Base-by-base conservation (phyloP, 2,329 filamentous ascomycete genomes). In the Fusarium brachygibbosum region DNA sequence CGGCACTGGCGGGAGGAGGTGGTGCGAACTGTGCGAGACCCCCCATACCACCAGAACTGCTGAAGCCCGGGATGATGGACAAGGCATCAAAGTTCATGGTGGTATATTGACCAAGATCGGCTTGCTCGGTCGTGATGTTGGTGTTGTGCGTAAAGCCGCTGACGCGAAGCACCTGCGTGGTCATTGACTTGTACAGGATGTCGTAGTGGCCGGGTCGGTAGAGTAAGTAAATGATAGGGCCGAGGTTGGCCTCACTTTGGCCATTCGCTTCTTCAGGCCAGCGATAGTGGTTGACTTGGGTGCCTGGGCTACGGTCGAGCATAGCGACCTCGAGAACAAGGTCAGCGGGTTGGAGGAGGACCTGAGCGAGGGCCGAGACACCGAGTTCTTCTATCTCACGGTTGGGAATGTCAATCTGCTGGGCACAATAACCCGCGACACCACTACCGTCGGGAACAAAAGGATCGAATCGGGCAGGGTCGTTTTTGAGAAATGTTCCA, bases 351-450 rank as follows among this genome's bases (percentile, higher is more conserved):
- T 93, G 91, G 67, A 98, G 87, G 5, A 98, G 85, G 28, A 93
- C 87, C 68, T 95, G 90, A 66, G 91, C 88, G 50, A 98, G 83
- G 4, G 93, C 88, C 63, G 88, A 88, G 66, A 98, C 85, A 42
- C 93, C 93, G n/a, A 97, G 83, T 74, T 98, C 90, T 72, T 99
- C 96, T 67, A 98, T 97, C 81, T 98, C 95, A 51, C 90, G 88
- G 71, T 90, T 87, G 17, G 90, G 86, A 1, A 91, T 88, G 77
- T 97, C 91, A 68, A 98, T 89, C 63, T 86, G 87, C 16, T 86
- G 85, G 38, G 85, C 79, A 76, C 91, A 93, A 79, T 96, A 95
- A 25, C 88, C 84, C 16, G 88, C 85, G 35, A 96, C 82, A 50
- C 83, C 76, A n/a, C 80, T 83, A 53, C 87, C 87, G 9, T 88